Evolutionary conservation across 148 eudicot genomes (phyloP).

Genomic region (Diospyros kaki): DNA sequence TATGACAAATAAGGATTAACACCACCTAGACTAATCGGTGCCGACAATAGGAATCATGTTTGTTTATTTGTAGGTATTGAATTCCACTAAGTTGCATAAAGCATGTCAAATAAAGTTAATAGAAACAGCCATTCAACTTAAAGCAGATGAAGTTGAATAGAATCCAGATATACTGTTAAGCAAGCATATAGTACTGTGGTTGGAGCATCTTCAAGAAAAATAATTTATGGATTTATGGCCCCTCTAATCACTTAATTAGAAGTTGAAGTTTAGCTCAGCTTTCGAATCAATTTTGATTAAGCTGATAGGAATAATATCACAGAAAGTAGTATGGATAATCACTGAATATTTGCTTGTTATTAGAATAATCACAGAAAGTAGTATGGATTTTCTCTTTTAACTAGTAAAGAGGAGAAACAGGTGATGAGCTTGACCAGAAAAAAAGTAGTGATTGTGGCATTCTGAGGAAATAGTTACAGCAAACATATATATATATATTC

Average conservation of each 20-base stretch:
- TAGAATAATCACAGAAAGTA: not conserved
- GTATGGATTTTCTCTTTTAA: not conserved
- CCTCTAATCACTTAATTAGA: not conserved
- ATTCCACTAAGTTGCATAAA: conserved; percentile 4
- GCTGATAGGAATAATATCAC: not conserved
- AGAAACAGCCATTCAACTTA: conserved; percentile 4
- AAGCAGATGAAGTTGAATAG: conserved; percentile 9
- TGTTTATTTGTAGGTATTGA: not conserved
- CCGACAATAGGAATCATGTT: conserved; percentile 10
- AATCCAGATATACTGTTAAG: not conserved
- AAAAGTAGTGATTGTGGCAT: too few species aligned
- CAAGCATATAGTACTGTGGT: too few species aligned
- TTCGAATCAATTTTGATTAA: not conserved
- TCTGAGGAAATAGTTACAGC: too few species aligned
- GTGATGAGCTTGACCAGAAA: not conserved
- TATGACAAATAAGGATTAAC: conserved; percentile 10
- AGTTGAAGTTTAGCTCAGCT: not conserved
- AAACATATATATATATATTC: too few species aligned
- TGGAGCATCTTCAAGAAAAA: not conserved
- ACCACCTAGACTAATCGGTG: conserved; percentile 1
- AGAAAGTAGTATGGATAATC: not conserved
- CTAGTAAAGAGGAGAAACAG: too few species aligned
- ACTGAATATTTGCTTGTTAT: not conserved
- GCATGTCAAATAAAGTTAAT: not conserved
- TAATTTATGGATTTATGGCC: not conserved